Evolutionary conservation across 2,329 filamentous ascomycete genomes (phyloP), one percentile per base, ranked within the genome.

Genomic region (Fusarium sp.): DNA sequence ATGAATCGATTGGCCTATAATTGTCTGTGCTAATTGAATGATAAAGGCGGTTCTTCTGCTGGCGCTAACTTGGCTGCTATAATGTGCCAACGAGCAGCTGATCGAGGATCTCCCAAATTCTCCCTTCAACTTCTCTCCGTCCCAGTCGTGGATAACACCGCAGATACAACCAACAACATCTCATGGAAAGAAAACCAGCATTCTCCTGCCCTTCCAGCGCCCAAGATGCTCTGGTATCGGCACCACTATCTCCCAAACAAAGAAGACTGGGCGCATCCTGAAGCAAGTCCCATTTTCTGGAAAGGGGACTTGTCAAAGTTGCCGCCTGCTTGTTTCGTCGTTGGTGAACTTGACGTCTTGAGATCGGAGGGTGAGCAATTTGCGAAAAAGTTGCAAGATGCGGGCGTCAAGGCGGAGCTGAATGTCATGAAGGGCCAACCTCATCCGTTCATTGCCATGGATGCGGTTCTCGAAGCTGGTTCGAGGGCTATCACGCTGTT

Each of bases 391-490:
- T 7, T 62, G 22, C 11, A 30, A 8, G 59, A 45, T 0, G 50
- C 50, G 0, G 50, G 59, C 7, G 50, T 61, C 13, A 61, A 61
- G 30, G 24, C 50, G 7, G 50, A 61, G 6, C 9, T 56, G 6
- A 69, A 68, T 24, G 38, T 53, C 3, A 69, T 69, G 51, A 58
- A 64, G 5, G 51, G 66, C 2, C 66, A 69, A 1, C 66, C 66
- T 6, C 66, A 69, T n/a, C 65, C 65, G 0, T 69, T 69, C 0
- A 69, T 69, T n/a, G 65, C 66, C 6, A 69, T 69, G 65, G 65
- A 64, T 35, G 65, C 65, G 1, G 66, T 64, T 3, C 31, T 69
- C 2, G 58, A 69, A 15, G 65, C 65, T 33, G 66, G 66, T 1
- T 58, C 66, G 4, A 58, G 26, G 26, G 65, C 65, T 1, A 69